Base-by-base conservation (phyloP, 495 filamentous ascomycete species). In the Annulohypoxylon moriforme region DNA sequence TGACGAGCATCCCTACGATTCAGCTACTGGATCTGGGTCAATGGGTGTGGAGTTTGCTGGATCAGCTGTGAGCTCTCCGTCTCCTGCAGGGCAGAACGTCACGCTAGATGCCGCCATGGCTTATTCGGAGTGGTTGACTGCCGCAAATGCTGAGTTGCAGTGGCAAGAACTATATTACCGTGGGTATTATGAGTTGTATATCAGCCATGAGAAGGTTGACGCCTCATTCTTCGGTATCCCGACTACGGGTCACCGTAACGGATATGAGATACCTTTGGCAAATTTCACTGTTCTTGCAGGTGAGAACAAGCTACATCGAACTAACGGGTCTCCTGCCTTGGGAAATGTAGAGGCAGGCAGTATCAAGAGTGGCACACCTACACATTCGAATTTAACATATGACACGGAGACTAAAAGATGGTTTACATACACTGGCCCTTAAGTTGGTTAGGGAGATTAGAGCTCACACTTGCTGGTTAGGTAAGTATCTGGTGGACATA, bases 131-230 rank as follows among this genome's bases (percentile, higher is more conserved):
- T 77, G 73, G 31, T 78, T 88, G 16, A 80, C 86, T n/a, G 69
- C 74, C n/a, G 78, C 77, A 42, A 90, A 89, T 67, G 53, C 75
- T 10, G 87, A 89, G 63, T 80, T 91, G 20, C 86, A 89, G 69
- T 91, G 88, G 88, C 85, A 87, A 47, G 89, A 90, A 40, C 73
- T 86, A 10, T 90, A 89, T 74, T 91, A 90, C 73, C 80, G 89
- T 50, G 89, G 86, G 0, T 88, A 87, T 46, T 90, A 86, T 70
- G 83, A 88, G 36, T 75, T 90, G 6, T 78, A 81, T 56, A 67
- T 89, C 6, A 76, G 73, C 18, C 82, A 85, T 68, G 77, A 84
- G 36, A 77, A 81, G 31, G 82, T 89, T 33, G 79, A 82, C 36
- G 87, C 88, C 3, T 79, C 75, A 44, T 90, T 80, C 77, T 90